Percentiles rank a stretch among this genome's conserved stretches.
Conservation (phyloP, 2,329 filamentous ascomycete genomes). For the Penicillium crustosum region DNA sequence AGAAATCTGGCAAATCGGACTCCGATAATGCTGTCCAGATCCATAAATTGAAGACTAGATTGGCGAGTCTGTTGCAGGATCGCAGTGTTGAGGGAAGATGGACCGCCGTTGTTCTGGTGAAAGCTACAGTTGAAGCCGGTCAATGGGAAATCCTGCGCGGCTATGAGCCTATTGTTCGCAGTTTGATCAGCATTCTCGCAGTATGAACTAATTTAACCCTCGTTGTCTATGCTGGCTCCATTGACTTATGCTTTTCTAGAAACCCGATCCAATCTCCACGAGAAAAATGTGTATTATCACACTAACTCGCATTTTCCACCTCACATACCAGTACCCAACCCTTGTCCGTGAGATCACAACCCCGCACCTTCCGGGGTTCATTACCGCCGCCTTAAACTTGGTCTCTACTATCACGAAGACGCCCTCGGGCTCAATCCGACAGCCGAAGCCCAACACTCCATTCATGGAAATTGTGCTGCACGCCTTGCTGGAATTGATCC, state of each 20-base stretch:
- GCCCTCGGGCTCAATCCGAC: constrained; percentile 35
- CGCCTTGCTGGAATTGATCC: constrained; percentile 69
- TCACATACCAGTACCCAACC: constrained; percentile 79
- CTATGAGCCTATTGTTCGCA: constrained; percentile 72
- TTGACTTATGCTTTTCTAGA: constrained; percentile 50
- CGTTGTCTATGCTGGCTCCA: not conserved
- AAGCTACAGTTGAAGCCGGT: constrained; percentile 76
- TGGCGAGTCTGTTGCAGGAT: constrained; percentile 76
- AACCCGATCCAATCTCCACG: constrained; percentile 70
- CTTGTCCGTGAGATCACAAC: constrained; percentile 85
- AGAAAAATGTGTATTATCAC: constrained; percentile 77
- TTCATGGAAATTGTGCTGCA: constrained; percentile 69
- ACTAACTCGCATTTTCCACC: constrained; percentile 77
- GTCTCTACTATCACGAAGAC: constrained; percentile 48
- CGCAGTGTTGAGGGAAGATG: constrained; percentile 73
- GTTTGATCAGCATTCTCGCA: constrained; percentile 71
- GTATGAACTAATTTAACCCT: constrained; percentile 45
- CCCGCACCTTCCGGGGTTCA: constrained; percentile 72
- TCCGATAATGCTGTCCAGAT: constrained; percentile 69
- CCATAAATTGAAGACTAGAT: constrained; percentile 76
- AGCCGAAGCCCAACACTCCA: constrained; percentile 43
- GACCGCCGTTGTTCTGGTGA: constrained; percentile 73
- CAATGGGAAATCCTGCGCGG: constrained; percentile 78
- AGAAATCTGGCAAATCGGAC: constrained; percentile 60
- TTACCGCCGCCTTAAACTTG: constrained; percentile 70